Base-by-base conservation (phyloP, 2,329 filamentous ascomycete genomes). In the Aspergillus felis region DNA sequence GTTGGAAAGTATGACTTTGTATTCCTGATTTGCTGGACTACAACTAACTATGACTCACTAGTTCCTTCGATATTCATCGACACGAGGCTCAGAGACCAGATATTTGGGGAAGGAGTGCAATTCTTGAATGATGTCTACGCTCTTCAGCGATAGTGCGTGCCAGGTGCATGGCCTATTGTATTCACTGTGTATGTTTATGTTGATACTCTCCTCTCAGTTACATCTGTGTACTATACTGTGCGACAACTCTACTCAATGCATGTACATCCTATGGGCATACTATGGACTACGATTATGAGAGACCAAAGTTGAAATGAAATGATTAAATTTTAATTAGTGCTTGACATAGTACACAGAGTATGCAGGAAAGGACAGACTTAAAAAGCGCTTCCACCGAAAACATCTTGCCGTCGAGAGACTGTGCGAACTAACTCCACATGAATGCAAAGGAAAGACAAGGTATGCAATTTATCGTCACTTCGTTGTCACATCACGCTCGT, bases 401-500 rank as follows among this genome's bases (percentile, higher is more conserved):
- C 32, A 35, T 5, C 14, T 17, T 35, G 32, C 32, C 6, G 4
- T 35, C 12, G 32, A 35, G 29, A 17, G 5, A 17, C 5, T 35
- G 32, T 35, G 17, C 14, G 14, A 35, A 35, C 4, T 35, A 17
- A 35, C 12, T 35, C 32, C 32, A 5, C 3, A 6, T 7, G 32
- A 35, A 35, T 17, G 32, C 24, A n/a, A 53, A 48, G 6, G n/a
- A 29, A 47, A 24, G 51, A 48, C 24, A 47, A 20, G 14, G 14
- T 17, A 38, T 38, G 32, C 14, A 38, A 17, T 10, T 10, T 29
- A 29, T 29, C 28, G 10, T 29, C 28, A 29, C 28, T 17, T 38
- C 14, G 10, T 44, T n/a, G 42, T 47, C 44, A 47, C n/a, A 24
- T 27, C 24, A 59, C 47, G 52, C 28, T 58, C 53, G 28, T 56